phyloP scores from a whole-genome alignment of 208 protist genomes.

The Herpetomonas tarakana region DNA sequence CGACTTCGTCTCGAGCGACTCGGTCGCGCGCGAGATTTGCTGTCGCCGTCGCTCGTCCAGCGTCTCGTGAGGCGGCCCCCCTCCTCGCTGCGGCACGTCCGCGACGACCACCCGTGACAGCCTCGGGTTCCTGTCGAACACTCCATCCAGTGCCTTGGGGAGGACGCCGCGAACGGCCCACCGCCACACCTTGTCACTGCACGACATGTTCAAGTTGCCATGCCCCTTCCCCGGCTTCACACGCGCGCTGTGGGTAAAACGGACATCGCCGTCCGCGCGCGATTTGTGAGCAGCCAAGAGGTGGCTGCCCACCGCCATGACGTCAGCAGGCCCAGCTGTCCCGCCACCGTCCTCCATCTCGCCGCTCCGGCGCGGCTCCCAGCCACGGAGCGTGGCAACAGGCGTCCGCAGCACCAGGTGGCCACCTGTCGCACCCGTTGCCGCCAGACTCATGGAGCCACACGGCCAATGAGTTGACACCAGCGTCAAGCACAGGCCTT shows the following conservation, averaged over 20 bases:
- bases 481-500: slow-evolving; percentile 44
- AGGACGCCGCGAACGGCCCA: slow-evolving; percentile 66
- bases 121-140: slow-evolving; percentile 32
- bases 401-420: slow-evolving; percentile 52
- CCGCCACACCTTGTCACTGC: slow-evolving; percentile 86
- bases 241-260: slow-evolving; percentile 20
- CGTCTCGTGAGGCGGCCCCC: neutral
- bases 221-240: slow-evolving; percentile 85
- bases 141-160: slow-evolving; percentile 43
- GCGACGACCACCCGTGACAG: slow-evolving; percentile 38
- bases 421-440: slow-evolving; percentile 32
- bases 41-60: neutral
- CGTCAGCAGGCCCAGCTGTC: neutral
- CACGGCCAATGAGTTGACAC: slow-evolving; percentile 76
- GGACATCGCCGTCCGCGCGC: slow-evolving; percentile 24
- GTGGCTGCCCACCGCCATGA: slow-evolving; percentile 19
- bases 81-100: neutral
- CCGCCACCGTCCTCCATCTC: too few relatives aligned
- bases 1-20: neutral
- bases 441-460: slow-evolving; percentile 51
- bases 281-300: slow-evolving; percentile 48
- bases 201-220: slow-evolving; percentile 85
- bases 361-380: too few relatives aligned
- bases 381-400: slow-evolving; percentile 13
- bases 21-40: neutral